A percentile compares a stretch with the other conserved stretches of the same genome.
Conservation (phyloP, 306 rosid genomes). For the Rubus idaeus region DNA sequence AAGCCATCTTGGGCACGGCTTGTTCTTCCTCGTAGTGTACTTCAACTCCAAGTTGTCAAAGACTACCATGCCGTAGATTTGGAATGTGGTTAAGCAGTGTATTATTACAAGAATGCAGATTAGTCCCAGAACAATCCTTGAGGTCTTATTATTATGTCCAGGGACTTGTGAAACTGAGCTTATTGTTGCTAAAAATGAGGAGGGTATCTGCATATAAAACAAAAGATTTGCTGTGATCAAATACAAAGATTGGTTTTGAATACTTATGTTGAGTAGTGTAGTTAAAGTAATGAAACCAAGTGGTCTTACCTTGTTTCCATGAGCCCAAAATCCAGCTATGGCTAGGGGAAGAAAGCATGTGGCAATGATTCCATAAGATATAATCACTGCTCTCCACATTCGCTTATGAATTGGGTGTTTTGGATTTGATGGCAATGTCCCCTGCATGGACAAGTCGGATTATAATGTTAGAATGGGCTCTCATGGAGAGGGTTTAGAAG, state of each 20-base stretch:
- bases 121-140: constrained; percentile 42
- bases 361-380: constrained; percentile 46
- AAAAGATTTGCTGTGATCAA: not conserved
- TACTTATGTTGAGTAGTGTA: too few species aligned
- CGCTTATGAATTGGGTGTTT: constrained; percentile 32
- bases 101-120: constrained; percentile 42
- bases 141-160: constrained; percentile 13
- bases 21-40: constrained; percentile 44
- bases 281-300: not conserved
- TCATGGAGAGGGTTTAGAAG: too few species aligned
- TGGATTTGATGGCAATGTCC: constrained; percentile 53
- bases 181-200: constrained; percentile 31
- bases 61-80: constrained; percentile 60
- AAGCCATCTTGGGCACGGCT: constrained; percentile 37
- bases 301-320: constrained; percentile 52
- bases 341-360: constrained; percentile 51
- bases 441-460: constrained; percentile 35
- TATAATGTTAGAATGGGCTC: too few species aligned
- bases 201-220: constrained; percentile 34
- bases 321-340: constrained; percentile 65
- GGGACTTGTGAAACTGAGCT: constrained; percentile 38
- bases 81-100: constrained; percentile 51
- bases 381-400: constrained; percentile 49
- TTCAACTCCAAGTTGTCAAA: constrained; percentile 64
- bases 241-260: not conserved